Conservation (phyloP, 2,329 filamentous ascomycete genomes). For the Proliferodiscus dingleyae region DNA sequence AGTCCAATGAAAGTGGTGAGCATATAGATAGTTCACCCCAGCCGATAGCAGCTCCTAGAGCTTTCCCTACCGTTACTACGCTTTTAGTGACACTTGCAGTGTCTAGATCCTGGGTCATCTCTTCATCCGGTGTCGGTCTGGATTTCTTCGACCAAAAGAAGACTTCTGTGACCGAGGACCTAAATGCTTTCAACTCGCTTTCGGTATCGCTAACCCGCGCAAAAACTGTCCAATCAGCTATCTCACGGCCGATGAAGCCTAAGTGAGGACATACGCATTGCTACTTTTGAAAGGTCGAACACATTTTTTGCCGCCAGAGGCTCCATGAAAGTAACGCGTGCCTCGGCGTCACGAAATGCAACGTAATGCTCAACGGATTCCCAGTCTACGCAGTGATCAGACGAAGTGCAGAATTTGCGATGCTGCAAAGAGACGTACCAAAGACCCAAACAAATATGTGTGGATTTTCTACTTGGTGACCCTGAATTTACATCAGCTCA, state of each 20-base stretch:
- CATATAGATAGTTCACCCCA: not conserved
- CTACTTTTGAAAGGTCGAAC: not conserved
- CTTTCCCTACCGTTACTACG: not conserved
- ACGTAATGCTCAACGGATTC: slow-evolving; percentile 1
- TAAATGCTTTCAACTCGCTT: too few relatives aligned
- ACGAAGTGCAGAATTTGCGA: not conserved
- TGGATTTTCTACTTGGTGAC: too few relatives aligned
- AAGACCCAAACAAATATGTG: too few relatives aligned
- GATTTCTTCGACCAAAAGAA: too few relatives aligned
- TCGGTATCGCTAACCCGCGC: too few relatives aligned
- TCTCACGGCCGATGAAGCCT: not conserved
- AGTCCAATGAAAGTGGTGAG: not conserved
- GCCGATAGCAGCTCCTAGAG: not conserved
- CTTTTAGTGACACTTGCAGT: not conserved
- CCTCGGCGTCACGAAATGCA: not conserved
- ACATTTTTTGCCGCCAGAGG: too few relatives aligned
- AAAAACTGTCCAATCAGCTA: too few relatives aligned
- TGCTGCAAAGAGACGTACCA: too few relatives aligned
- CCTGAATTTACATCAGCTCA: not conserved
- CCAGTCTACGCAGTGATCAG: not conserved
- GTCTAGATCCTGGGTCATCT: too few relatives aligned
- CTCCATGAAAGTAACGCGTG: not conserved
- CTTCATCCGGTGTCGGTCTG: too few relatives aligned
- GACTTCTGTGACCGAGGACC: too few relatives aligned
- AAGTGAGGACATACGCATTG: not conserved